Conservation (phyloP, 1,139 yeast species). For the Hansenula lynferdii region DNA sequence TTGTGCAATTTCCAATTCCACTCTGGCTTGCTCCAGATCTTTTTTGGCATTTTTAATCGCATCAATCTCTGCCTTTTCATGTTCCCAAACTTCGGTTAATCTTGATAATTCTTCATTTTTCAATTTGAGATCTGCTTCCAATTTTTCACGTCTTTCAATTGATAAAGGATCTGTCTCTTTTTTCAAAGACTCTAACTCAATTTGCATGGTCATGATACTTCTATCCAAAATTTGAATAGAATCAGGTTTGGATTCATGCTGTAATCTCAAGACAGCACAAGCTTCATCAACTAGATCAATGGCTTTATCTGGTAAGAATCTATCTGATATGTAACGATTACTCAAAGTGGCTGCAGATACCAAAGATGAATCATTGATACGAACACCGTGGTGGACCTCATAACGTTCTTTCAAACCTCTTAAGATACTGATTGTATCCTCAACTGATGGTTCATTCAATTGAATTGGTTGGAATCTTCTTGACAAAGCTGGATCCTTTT, state of each 20-base stretch:
- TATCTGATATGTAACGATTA: conserved; percentile 85
- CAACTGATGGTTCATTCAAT: conserved; percentile 87
- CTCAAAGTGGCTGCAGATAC: conserved; percentile 93
- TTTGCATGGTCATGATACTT: conserved; percentile 87
- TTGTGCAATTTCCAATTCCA: conserved; percentile 77
- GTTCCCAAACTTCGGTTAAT: conserved; percentile 81
- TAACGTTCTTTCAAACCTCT: conserved; percentile 92
- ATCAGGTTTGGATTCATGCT: conserved; percentile 96
- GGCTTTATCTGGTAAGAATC: conserved; percentile 93
- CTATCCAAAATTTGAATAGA: conserved; percentile 88
- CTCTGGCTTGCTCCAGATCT: conserved; percentile 77
- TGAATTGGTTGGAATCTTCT: conserved; percentile 89
- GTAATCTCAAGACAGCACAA: conserved; percentile 87
- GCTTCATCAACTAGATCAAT: conserved; percentile 97
- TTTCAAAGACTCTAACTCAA: conserved; percentile 87
- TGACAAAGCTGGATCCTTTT: conserved; percentile 88
- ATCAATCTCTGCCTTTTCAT: conserved; percentile 72
- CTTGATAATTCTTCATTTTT: conserved; percentile 64
- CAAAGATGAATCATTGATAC: conserved; percentile 87
- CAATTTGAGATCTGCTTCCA: conserved; percentile 58
- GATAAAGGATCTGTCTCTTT: conserved; percentile 90
- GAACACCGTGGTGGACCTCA: conserved; percentile 98
- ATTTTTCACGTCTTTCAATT: conserved; percentile 58
- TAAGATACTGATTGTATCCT: conserved; percentile 85
- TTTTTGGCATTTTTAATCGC: conserved; percentile 73